Base-by-base conservation (phyloP, 208 protist species). In the Leishmania amazonensis region DNA sequence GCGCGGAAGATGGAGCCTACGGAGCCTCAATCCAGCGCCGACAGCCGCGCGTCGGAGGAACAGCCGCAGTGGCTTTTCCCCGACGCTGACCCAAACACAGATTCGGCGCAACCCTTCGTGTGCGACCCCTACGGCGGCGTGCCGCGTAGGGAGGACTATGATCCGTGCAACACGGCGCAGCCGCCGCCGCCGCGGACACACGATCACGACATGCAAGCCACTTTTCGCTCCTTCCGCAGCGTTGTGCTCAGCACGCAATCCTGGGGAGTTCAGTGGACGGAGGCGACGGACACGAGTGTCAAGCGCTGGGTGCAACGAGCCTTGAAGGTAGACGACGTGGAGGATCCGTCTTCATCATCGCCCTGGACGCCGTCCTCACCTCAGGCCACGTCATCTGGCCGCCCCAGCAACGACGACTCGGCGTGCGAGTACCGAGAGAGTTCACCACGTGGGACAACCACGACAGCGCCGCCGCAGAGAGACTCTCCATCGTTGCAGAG, bases 41-140 rank as follows among this genome's bases (percentile, higher is more conserved):
- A 13, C 38, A 60, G 53, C 54, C 74, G 9, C 15, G 35, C 53
- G 54, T 62, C 74, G 35, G 53, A 73, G 9, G 62, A 57, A 45
- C 80, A 75, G 38, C 79, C 70, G 35, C 31, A 42, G 54, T 78
- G 74, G 74, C 74, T 78, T 62, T 47, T 49, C 19, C 64, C 58
- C 45, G 82, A 85, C 53, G 54, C 19, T 4, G 58, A 75, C 54
- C 68, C 45, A 19, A 78, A 53, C 31, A 28, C 76, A 24, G 17
- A 71, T 21, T 38, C 80, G 53, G 31, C 70, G 31, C 53, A 74
- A 7, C 76, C 77, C 6, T 83, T 75, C 74, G 54, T 83, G 49
- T 87, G 84, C 79, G 88, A 91, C 77, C 85, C 88, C 45, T 91
- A 91, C 75, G 88, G 88, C 57, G 88, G 88, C 45, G 6, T 88